Conservation (phyloP, 208 protist genomes). For the Phytomonas francai region DNA sequence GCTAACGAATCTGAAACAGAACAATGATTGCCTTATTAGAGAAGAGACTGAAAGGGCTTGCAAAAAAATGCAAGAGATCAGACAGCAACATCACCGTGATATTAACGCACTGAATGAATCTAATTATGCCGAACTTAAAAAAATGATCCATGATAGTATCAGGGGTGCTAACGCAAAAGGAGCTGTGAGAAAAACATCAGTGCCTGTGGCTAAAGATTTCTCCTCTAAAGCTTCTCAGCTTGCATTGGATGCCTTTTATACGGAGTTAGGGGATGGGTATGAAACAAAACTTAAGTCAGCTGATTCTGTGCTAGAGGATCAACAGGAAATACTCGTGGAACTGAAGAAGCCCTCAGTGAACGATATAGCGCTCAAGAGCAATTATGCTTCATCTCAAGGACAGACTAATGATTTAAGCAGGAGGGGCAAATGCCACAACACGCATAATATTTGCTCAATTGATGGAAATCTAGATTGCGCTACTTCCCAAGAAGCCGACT, state of each 20-base stretch:
- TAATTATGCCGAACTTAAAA: conserved; percentile 17
- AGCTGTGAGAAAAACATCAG: neutral
- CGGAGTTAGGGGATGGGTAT: neutral
- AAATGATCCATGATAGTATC: conserved; percentile 8
- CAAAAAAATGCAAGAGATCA: conserved; percentile 13
- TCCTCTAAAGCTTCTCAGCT: neutral
- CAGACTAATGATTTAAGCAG: neutral
- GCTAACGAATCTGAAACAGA: conserved; percentile 13
- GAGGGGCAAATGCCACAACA: neutral
- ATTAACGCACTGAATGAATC: conserved; percentile 11
- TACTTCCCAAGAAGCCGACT: neutral
- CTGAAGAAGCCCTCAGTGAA: neutral
- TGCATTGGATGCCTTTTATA: neutral
- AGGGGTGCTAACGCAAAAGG: neutral
- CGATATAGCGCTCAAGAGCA: neutral
- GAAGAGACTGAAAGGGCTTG: conserved; percentile 16
- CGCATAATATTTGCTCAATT: neutral
- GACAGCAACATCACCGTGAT: conserved; percentile 11
- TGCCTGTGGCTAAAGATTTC: neutral
- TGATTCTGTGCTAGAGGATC: neutral
- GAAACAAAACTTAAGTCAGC: neutral
- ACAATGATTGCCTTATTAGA: conserved; percentile 13
- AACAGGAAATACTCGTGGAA: neutral
- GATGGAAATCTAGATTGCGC: neutral
- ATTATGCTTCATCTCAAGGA: neutral